Evolutionary conservation across 1,284 basidiomycete genomes (phyloP).

Genomic region (Gastroboletus turbinatus): DNA sequence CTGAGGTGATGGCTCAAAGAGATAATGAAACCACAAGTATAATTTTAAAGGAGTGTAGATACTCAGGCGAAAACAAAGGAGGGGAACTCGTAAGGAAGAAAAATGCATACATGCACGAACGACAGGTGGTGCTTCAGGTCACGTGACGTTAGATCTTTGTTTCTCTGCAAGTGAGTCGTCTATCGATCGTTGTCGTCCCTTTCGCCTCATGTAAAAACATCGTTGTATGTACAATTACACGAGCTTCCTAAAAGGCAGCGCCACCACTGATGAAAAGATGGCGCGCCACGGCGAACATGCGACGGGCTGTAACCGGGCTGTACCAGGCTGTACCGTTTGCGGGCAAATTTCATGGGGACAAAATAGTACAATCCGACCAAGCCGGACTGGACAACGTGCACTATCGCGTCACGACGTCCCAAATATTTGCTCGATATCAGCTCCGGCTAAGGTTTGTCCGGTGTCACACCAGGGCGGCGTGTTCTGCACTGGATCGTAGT

Average conservation of each 20-base stretch:
- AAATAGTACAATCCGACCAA: conserved; percentile 7
- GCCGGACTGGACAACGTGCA: not conserved
- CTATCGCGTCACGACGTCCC: no score
- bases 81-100: no score
- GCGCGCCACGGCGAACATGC: not conserved
- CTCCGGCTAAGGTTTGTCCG: not conserved
- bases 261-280: not conserved
- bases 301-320: not conserved
- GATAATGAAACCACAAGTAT: no score
- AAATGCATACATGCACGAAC: no score
- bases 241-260: not conserved
- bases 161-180: no score
- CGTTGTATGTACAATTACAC: not conserved
- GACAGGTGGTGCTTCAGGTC: no score
- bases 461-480: not conserved
- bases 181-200: not conserved
- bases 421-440: not conserved
- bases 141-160: no score
- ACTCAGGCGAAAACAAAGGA: no score
- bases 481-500: not conserved
- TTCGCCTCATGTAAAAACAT: not conserved
- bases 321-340: conserved; percentile 9
- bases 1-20: no score
- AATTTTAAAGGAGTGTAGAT: no score
- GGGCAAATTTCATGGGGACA: not conserved